Conservation (phyloP, 2,329 filamentous ascomycete genomes). For the Fonsecaea monophora region DNA sequence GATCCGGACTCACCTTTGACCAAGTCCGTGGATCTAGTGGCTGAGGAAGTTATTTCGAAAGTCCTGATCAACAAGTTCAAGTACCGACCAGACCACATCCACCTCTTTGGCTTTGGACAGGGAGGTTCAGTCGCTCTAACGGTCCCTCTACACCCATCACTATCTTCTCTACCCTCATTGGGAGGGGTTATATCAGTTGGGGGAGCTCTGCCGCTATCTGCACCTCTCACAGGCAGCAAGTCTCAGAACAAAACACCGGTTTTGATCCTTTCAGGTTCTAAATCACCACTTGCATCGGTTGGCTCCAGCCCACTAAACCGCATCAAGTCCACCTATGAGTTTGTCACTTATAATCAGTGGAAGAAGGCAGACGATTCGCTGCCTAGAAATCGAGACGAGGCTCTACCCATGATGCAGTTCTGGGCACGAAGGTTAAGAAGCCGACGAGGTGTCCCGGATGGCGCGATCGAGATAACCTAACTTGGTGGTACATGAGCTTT, state of each 20-base stretch:
- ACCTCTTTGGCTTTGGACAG: conserved; percentile 72
- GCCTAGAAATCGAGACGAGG: conserved; percentile 83
- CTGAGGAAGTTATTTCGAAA: conserved; percentile 59
- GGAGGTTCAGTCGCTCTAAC: conserved; percentile 69
- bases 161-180: conserved; percentile 41
- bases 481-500: neutral
- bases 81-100: conserved; percentile 65
- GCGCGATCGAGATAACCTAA: conserved; percentile 50
- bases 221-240: conserved; percentile 37
- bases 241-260: conserved; percentile 51
- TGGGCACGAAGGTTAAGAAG: conserved; percentile 55
- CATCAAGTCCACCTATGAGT: conserved; percentile 69
- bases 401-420: conserved; percentile 87
- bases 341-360: conserved; percentile 73
- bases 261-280: conserved; percentile 49
- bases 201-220: conserved; percentile 49
- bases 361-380: conserved; percentile 75
- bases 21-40: conserved; percentile 56
- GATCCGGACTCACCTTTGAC: conserved; percentile 66
- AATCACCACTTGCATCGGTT: conserved; percentile 56
- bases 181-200: conserved; percentile 54
- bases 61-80: conserved; percentile 64
- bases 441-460: conserved; percentile 54
- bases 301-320: conserved; percentile 69
- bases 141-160: conserved; percentile 56